A percentile compares a stretch with the other conserved stretches of the same genome.
phyloP scores from a whole-genome alignment of 495 filamentous ascomycete species.

The Aspergillus nanangensis region DNA sequence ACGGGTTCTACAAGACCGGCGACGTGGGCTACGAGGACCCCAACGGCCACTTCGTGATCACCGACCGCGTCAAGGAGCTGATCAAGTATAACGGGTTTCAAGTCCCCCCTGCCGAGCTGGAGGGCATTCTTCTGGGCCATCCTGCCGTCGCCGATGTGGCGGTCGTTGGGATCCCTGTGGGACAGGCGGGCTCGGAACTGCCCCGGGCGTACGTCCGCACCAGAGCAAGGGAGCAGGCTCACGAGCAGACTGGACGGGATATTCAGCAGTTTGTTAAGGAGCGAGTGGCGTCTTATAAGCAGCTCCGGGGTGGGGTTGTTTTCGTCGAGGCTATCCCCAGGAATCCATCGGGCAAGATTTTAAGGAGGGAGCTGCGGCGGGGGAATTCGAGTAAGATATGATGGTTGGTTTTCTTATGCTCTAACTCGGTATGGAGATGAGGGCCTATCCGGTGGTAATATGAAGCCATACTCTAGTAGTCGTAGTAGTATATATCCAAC shows the following conservation, averaged over 20 bases:
- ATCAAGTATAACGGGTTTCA: slow-evolving; percentile 77
- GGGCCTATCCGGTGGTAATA: too few relatives aligned
- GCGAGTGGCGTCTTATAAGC: slow-evolving; percentile 59
- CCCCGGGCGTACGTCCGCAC: slow-evolving; percentile 64
- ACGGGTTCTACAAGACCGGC: slow-evolving; percentile 48
- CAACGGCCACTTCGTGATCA: slow-evolving; percentile 52
- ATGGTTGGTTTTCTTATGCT: too few relatives aligned
- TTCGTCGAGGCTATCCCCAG: slow-evolving; percentile 75
- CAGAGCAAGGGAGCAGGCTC: neutral
- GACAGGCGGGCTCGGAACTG: slow-evolving; percentile 60
- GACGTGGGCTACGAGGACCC: slow-evolving; percentile 48
- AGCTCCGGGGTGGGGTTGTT: slow-evolving; percentile 63
- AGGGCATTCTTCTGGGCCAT: slow-evolving; percentile 59
- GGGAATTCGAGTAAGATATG: neutral
- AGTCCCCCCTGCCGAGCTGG: slow-evolving; percentile 70
- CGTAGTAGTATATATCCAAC: too few relatives aligned
- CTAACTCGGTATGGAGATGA: too few relatives aligned
- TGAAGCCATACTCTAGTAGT: too few relatives aligned
- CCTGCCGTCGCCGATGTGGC: slow-evolving; percentile 62
- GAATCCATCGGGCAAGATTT: slow-evolving; percentile 70
- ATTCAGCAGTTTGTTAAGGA: slow-evolving; percentile 49
- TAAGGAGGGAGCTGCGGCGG: slow-evolving; percentile 43
- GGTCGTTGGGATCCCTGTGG: slow-evolving; percentile 61
- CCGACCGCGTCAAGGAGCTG: slow-evolving; percentile 70
- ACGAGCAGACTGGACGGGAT: slow-evolving; percentile 44